phyloP scores from a whole-genome alignment of 257 asterid species.

The Henckelia pumila region DNA sequence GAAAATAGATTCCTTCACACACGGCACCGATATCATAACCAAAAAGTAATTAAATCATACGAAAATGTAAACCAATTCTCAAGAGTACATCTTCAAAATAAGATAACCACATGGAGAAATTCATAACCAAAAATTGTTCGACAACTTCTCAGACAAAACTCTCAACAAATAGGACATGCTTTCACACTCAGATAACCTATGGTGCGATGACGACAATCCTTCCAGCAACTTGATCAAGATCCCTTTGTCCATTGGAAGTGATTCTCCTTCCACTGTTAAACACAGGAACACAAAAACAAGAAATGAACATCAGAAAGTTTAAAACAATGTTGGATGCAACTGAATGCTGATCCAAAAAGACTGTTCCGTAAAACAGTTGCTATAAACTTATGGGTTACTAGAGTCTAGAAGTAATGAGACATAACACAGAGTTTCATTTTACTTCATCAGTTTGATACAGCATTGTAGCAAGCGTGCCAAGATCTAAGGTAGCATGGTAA shows the following conservation, averaged over 20 bases:
- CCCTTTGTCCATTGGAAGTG: slow-evolving; percentile 84
- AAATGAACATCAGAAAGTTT: not conserved
- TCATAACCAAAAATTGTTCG: slow-evolving; percentile 31
- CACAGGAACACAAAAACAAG: not conserved
- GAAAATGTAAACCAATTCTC: slow-evolving; percentile 20
- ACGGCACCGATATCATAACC: not conserved
- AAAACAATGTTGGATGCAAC: not conserved
- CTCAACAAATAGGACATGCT: slow-evolving; percentile 25
- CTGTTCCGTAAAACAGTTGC: not conserved
- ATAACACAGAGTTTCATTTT: not conserved
- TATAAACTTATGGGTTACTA: not conserved
- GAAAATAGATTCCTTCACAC: too few species aligned
- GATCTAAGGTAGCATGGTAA: not conserved
- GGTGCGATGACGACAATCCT: slow-evolving; percentile 57
- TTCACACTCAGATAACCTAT: slow-evolving; percentile 29
- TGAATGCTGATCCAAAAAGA: not conserved
- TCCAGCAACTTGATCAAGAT: slow-evolving; percentile 95
- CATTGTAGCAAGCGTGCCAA: not conserved
- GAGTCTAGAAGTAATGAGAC: too few species aligned
- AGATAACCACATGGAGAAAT: slow-evolving; percentile 18
- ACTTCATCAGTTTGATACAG: not conserved
- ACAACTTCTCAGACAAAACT: slow-evolving; percentile 15
- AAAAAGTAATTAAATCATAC: slow-evolving; percentile 23
- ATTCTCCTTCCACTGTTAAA: slow-evolving; percentile 75
- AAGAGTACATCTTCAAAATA: slow-evolving; percentile 25